Percentiles rank a stretch among this genome's conserved stretches.
Conservation (phyloP, 2,329 filamentous ascomycete genomes). For the Diplocarpon mali region DNA sequence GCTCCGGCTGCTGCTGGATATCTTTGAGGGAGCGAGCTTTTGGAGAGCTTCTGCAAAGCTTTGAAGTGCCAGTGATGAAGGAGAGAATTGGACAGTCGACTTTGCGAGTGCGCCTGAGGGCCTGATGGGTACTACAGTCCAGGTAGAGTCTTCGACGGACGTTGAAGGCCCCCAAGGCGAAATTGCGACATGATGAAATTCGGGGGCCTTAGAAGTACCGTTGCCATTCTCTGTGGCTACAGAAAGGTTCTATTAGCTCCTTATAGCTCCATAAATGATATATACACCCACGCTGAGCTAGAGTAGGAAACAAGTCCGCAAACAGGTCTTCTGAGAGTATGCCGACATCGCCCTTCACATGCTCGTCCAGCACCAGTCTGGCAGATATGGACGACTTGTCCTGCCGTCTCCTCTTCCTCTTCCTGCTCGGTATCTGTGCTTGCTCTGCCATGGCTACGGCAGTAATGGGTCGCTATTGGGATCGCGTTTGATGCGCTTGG, state of each 20-base stretch:
- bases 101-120: constrained; percentile 53
- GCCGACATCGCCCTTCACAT: constrained; percentile 74
- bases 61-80: constrained; percentile 62
- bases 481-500: constrained; percentile 13
- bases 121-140: constrained; percentile 75
- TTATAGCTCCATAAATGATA: not conserved
- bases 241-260: constrained; percentile 6
- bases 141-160: constrained; percentile 50
- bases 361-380: constrained; percentile 73
- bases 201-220: constrained; percentile 24
- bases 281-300: constrained; percentile 33
- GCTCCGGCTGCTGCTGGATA: constrained; percentile 59
- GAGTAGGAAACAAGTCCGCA: constrained; percentile 63
- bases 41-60: constrained; percentile 66
- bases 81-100: constrained; percentile 70
- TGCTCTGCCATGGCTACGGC: constrained; percentile 15
- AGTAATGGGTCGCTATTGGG: not conserved
- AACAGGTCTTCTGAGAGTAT: constrained; percentile 81
- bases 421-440: constrained; percentile 23
- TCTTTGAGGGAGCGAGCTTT: constrained; percentile 63
- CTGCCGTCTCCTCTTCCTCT: constrained; percentile 42
- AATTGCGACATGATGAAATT: constrained; percentile 56
- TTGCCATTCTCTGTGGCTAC: constrained; percentile 19
- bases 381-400: constrained; percentile 71
- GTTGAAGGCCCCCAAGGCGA: constrained; percentile 58